Evolutionary conservation across 495 filamentous ascomycete genomes (phyloP).

Genomic region (Paragyromitra xinjiangensis): DNA sequence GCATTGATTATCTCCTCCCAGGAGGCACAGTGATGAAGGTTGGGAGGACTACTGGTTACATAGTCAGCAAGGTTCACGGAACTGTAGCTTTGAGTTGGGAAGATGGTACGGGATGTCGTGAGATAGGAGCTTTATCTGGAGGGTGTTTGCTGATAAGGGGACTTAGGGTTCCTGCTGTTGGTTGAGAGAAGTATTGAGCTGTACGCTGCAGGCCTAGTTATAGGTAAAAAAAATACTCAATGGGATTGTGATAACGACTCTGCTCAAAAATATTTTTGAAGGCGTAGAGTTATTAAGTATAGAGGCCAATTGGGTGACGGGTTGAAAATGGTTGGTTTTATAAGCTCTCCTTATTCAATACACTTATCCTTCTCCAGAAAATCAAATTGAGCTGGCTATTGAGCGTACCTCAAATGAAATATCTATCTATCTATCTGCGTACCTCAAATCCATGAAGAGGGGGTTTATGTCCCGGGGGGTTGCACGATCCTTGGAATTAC

Average conservation of each 20-base stretch:
- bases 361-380: background rate
- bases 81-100: background rate
- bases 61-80: background rate
- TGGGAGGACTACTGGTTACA: background rate
- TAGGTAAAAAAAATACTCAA: background rate
- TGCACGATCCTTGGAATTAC: too few species aligned
- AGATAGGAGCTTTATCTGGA: background rate
- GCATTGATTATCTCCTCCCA: background rate
- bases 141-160: background rate
- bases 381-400: too few species aligned
- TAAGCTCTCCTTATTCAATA: background rate
- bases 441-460: too few species aligned
- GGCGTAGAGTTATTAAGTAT: background rate
- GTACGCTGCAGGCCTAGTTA: background rate
- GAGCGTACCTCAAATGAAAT: too few species aligned
- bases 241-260: background rate
- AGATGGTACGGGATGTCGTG: background rate
- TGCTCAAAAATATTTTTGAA: background rate
- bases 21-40: background rate
- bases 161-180: background rate
- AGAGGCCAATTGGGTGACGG: background rate
- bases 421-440: too few species aligned
- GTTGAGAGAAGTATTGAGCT: slow-evolving; percentile 6
- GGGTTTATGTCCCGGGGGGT: too few species aligned
- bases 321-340: background rate